Percentiles rank a stretch among this genome's conserved stretches.
These are phyloP conservation scores for Rhypophila decipiens DNA, from an alignment of 495 filamentous ascomycete genomes.

Conservation along the genomic window DNA sequence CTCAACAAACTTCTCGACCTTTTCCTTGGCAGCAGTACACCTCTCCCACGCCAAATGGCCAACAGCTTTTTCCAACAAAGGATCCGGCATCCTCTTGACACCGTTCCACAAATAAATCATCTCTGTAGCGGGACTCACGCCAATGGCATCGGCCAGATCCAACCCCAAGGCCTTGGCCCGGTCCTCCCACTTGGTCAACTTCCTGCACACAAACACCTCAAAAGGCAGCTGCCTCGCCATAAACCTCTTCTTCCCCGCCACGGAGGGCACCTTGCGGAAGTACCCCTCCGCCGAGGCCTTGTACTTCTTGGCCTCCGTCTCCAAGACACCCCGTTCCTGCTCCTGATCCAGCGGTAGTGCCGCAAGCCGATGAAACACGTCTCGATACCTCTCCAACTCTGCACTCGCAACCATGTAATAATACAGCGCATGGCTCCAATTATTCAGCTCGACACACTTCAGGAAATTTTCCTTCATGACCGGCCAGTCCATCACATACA, in stretches of 20 bases:
- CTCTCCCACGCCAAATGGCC: conserved; percentile 57
- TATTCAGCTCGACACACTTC: conserved; percentile 75
- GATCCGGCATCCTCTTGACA: conserved; percentile 63
- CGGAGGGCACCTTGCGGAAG: conserved; percentile 62
- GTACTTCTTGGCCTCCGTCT: conserved; percentile 29
- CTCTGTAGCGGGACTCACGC: conserved; percentile 78
- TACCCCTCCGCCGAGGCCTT: conserved; percentile 62
- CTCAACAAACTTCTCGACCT: conserved; percentile 54
- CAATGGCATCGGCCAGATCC: conserved; percentile 73
- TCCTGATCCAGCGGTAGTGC: conserved; percentile 44
- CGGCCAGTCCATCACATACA: conserved; percentile 71
- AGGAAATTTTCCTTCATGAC: conserved; percentile 68
- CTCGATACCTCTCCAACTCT: conserved; percentile 74
- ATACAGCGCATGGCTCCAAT: conserved; percentile 86
- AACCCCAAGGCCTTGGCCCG: conserved; percentile 63
- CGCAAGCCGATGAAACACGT: conserved; percentile 46
- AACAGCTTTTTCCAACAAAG: conserved; percentile 59
- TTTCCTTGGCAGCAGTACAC: conserved; percentile 38
- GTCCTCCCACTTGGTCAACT: conserved; percentile 84
- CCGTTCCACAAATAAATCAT: conserved; percentile 97
- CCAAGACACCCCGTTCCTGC: conserved; percentile 1
- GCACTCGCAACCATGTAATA: conserved; percentile 79
- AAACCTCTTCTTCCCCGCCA: conserved; percentile 80
- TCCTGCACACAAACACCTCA: conserved; percentile 79
- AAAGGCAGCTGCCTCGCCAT: conserved; percentile 87